Conservation (phyloP, 768 basidiomycete genomes). For the Pisolithus microcarpus region DNA sequence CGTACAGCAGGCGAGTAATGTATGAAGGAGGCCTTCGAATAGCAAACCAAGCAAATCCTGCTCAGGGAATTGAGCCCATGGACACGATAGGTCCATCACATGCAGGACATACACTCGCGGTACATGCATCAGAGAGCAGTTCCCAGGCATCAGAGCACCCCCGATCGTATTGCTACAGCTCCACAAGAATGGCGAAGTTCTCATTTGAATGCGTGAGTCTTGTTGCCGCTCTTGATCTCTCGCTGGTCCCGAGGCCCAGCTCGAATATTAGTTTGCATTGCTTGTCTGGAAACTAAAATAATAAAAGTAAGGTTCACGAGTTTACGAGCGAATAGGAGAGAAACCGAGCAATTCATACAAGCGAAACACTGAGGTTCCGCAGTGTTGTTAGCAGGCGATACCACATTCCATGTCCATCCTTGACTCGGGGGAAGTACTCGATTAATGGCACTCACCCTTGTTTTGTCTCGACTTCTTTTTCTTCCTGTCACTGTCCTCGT, state of each 20-base stretch:
- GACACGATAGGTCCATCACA: conserved; percentile 7
- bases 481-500: conserved; percentile 30
- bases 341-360: background rate
- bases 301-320: conserved; percentile 4
- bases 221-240: conserved; percentile 63
- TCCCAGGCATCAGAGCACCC: background rate
- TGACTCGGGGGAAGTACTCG: background rate
- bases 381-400: background rate
- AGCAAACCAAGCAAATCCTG: conserved; percentile 13
- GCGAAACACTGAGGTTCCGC: background rate
- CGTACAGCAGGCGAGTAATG: background rate
- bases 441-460: conserved; percentile 24
- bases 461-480: conserved; percentile 49
- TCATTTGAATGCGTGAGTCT: conserved; percentile 62
- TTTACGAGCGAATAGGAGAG: background rate
- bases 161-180: background rate
- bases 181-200: conserved; percentile 8
- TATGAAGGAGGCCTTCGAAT: conserved; percentile 9
- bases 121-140: background rate
- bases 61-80: conserved; percentile 15
- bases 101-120: background rate
- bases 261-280: conserved; percentile 51
- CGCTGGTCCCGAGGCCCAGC: conserved; percentile 58
- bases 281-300: conserved; percentile 30
- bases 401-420: background rate